Evolutionary conservation across 2,329 filamentous ascomycete genomes (phyloP).

Genomic region (Claviceps sp.): DNA sequence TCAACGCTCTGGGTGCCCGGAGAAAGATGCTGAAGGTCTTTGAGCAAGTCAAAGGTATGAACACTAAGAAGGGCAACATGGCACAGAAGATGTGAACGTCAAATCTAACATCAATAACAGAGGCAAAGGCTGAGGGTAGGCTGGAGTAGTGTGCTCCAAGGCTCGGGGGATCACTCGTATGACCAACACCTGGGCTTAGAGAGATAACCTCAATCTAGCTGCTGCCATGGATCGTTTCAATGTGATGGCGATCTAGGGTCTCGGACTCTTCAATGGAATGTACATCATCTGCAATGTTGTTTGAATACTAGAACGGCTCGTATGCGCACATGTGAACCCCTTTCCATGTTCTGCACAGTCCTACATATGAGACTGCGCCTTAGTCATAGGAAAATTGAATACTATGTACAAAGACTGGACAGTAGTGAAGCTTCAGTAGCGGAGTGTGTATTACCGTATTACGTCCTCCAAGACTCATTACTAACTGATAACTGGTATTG

Average conservation of each 20-base stretch:
- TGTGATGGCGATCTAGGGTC: neutral
- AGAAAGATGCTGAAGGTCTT: slow-evolving; percentile 99
- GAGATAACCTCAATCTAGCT: neutral
- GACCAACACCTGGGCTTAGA: neutral
- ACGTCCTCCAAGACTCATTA: neutral
- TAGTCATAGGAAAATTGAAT: neutral
- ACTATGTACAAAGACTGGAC: neutral
- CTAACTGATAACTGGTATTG: neutral
- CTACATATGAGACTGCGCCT: neutral
- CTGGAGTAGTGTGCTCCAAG: slow-evolving; percentile 26
- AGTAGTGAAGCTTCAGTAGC: neutral
- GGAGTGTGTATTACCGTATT: neutral
- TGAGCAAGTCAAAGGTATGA: slow-evolving; percentile 74
- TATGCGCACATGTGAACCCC: neutral
- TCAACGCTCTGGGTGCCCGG: slow-evolving; percentile 85
- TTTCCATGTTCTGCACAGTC: neutral
- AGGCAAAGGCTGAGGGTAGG: slow-evolving; percentile 64
- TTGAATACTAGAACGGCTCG: neutral
- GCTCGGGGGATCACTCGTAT: neutral
- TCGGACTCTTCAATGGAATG: neutral
- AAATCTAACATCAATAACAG: slow-evolving; percentile 24
- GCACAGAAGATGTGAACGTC: neutral
- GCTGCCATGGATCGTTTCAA: neutral
- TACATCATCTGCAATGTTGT: neutral
- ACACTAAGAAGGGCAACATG: neutral